Conservation (phyloP, 495 filamentous ascomycete species). For the Hamigera avellanea region DNA sequence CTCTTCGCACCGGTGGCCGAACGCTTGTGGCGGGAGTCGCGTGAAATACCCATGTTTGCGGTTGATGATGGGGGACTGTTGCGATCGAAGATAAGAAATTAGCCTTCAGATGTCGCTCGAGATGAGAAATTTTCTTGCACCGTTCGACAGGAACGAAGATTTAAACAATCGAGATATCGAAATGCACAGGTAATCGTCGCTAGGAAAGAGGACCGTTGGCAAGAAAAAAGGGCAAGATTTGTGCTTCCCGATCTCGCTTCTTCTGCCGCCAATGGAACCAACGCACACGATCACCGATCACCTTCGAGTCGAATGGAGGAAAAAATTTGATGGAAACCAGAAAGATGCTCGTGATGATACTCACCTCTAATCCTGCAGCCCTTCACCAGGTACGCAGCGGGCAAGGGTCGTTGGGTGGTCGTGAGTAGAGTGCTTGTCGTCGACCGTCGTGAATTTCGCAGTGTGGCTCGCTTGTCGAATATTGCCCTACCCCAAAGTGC, state of each 20-base stretch:
- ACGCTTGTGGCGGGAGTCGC: conserved; percentile 98
- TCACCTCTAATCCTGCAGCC: conserved; percentile 38
- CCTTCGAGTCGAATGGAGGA: conserved; percentile 7
- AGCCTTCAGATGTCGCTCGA: too few species aligned
- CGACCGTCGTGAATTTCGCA: conserved; percentile 35
- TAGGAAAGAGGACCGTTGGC: too few species aligned
- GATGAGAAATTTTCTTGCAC: too few species aligned
- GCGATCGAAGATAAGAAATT: too few species aligned
- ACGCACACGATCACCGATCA: background rate
- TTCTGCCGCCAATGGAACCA: too few species aligned
- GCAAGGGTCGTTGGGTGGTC: conserved; percentile 33
- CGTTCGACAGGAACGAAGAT: too few species aligned
- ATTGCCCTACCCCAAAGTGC: conserved; percentile 24
- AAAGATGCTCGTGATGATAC: conserved; percentile 9
- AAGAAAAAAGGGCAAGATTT: too few species aligned
- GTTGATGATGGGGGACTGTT: conserved; percentile 40
- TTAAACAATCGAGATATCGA: too few species aligned
- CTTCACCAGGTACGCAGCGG: conserved; percentile 38
- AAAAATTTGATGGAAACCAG: conserved; percentile 5
- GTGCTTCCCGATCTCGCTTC: background rate
- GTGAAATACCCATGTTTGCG: conserved; percentile 98
- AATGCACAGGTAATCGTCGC: too few species aligned
- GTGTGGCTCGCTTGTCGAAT: conserved; percentile 35
- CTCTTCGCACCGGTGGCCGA: conserved; percentile 95
- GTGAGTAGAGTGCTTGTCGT: conserved; percentile 27